Evolutionary conservation across 768 basidiomycete species (phyloP).

Genomic region (Rhodotorula diobovata): DNA sequence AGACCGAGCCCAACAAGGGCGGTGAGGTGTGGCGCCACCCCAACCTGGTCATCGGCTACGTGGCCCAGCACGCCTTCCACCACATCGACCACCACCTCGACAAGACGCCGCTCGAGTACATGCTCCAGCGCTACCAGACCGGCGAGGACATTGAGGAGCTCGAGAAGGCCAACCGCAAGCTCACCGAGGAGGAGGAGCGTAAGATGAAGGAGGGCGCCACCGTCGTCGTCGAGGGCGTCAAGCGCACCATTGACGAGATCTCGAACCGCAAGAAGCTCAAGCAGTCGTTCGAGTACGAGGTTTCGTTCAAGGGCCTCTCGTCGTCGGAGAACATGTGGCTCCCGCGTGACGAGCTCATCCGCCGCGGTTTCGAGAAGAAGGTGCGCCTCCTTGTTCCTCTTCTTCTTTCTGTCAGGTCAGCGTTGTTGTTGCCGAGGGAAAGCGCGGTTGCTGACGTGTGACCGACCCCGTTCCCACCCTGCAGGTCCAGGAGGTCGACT

Average conservation of each 20-base stretch:
- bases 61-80: slow-evolving; percentile 76
- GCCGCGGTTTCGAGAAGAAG: slow-evolving; percentile 85
- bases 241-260: slow-evolving; percentile 77
- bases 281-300: slow-evolving; percentile 78
- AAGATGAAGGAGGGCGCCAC: slow-evolving; percentile 78
- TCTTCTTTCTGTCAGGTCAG: too few relatives aligned
- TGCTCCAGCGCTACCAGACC: slow-evolving; percentile 98
- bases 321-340: slow-evolving; percentile 96
- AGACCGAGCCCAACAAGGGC: slow-evolving; percentile 85
- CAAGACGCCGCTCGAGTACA: slow-evolving; percentile 93
- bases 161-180: slow-evolving; percentile 78
- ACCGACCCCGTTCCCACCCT: slow-evolving; percentile 60
- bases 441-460: background rate
- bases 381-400: slow-evolving; percentile 54
- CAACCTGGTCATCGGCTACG: slow-evolving; percentile 87
- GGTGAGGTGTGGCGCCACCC: slow-evolving; percentile 93
- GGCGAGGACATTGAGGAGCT: slow-evolving; percentile 93
- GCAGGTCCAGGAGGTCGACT: slow-evolving; percentile 74
- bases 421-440: slow-evolving; percentile 65
- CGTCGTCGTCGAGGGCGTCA: slow-evolving; percentile 84
- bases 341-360: slow-evolving; percentile 75
- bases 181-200: slow-evolving; percentile 77
- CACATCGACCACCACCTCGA: slow-evolving; percentile 78
- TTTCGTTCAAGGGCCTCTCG: slow-evolving; percentile 56
- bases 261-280: slow-evolving; percentile 81